A percentile compares a stretch with the other conserved stretches of the same genome.
These are phyloP conservation scores for Suillus spraguei DNA, from an alignment of 768 basidiomycete species.

Conservation along the genomic window DNA sequence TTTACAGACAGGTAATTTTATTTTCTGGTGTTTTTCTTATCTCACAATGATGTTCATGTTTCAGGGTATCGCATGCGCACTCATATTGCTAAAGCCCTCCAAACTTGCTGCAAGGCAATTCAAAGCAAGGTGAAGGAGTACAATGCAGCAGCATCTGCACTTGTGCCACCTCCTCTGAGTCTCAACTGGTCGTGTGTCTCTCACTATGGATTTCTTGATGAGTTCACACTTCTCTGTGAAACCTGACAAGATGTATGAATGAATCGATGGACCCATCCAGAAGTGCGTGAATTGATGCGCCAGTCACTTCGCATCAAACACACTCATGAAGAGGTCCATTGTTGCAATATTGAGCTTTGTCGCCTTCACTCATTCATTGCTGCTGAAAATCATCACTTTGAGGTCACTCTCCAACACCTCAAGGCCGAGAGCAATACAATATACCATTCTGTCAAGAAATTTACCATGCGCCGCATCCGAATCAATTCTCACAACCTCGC, in stretches of 20 bases:
- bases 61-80: constrained; percentile 37
- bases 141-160: neutral
- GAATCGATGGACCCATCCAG: neutral
- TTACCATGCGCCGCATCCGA: neutral
- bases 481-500: neutral
- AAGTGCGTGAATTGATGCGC: neutral
- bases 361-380: neutral
- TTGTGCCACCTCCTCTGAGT: neutral
- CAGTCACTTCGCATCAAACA: neutral
- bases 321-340: neutral
- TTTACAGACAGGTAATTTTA: constrained; percentile 33
- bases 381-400: neutral
- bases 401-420: neutral
- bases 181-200: neutral
- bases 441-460: neutral
- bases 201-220: neutral
- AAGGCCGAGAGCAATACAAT: neutral
- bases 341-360: neutral
- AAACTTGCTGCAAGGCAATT: constrained; percentile 35
- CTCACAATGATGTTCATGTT: constrained; percentile 11
- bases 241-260: neutral
- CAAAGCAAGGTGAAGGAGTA: constrained; percentile 7
- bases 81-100: constrained; percentile 37
- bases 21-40: constrained; percentile 6
- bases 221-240: neutral